Conservation (phyloP, 139 green algal species). For the Picochlorum sp. region DNA sequence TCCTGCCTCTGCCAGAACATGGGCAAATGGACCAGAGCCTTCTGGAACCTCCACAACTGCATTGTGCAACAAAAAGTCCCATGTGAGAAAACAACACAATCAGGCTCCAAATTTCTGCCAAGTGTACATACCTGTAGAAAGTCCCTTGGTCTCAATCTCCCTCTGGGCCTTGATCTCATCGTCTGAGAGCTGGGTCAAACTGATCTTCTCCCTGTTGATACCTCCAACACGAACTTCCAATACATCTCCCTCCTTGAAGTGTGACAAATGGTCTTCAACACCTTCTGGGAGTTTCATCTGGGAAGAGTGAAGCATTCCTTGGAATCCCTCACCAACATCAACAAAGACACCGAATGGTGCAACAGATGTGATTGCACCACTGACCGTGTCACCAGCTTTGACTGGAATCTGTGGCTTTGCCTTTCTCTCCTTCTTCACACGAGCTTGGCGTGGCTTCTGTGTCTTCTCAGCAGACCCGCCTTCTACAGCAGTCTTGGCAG, state of each 20-base stretch:
- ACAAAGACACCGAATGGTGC: conserved; percentile 61
- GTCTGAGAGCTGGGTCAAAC: conserved; percentile 31
- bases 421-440: background rate
- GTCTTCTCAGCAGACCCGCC: background rate
- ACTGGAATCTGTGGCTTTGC: conserved; percentile 15
- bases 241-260: conserved; percentile 37
- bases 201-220: conserved; percentile 37
- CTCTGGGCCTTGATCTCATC: conserved; percentile 27
- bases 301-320: conserved; percentile 57
- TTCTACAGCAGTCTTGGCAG: conserved; percentile 4
- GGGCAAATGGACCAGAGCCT: conserved; percentile 5
- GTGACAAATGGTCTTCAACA: conserved; percentile 6
- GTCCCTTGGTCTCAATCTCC: background rate
- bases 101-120: no score
- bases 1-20: conserved; percentile 19
- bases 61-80: background rate
- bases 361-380: conserved; percentile 40
- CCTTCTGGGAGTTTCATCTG: conserved; percentile 45
- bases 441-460: conserved; percentile 4
- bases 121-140: conserved; percentile 1
- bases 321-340: conserved; percentile 48
- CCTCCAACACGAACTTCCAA: conserved; percentile 40
- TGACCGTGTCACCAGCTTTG: conserved; percentile 40
- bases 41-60: conserved; percentile 16
- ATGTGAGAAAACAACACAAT: no score